These are phyloP conservation scores for Vanderwaltozyma verrucispora DNA, from an alignment of 805 yeast species.

Conservation along the genomic window DNA sequence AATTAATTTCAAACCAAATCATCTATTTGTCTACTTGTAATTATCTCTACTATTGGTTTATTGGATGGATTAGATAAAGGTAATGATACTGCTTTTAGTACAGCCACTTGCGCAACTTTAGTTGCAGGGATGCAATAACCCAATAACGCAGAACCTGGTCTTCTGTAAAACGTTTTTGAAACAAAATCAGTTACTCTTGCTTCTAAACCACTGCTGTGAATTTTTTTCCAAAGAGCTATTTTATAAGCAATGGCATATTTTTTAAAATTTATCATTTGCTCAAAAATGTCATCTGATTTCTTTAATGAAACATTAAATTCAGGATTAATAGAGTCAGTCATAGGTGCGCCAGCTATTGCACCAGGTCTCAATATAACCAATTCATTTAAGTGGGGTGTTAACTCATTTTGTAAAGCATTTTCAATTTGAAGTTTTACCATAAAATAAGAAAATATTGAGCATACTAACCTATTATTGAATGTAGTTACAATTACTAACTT, in stretches of 20 bases:
- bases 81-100: constrained; percentile 6
- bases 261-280: constrained; percentile 5
- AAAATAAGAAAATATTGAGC: constrained; percentile 13
- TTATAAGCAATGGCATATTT: constrained; percentile 8
- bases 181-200: constrained; percentile 13
- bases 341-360: constrained; percentile 21
- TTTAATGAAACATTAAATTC: constrained; percentile 1
- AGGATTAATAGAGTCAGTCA: constrained; percentile 8
- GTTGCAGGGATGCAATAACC: constrained; percentile 20
- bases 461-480: constrained; percentile 13
- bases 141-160: constrained; percentile 14
- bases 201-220: constrained; percentile 20
- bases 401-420: constrained; percentile 7
- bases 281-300: not conserved
- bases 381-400: constrained; percentile 6
- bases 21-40: constrained; percentile 16
- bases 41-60: constrained; percentile 6
- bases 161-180: constrained; percentile 14
- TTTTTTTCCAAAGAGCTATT: constrained; percentile 14
- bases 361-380: constrained; percentile 20
- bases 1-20: not conserved
- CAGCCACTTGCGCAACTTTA: constrained; percentile 12
- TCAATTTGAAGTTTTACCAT: constrained; percentile 14
- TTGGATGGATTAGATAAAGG: not conserved
- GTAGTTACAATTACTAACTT: constrained; percentile 15